phyloP scores from a whole-genome alignment of 2,329 filamentous ascomycete species.

The Cercospora zeae-maydis region DNA sequence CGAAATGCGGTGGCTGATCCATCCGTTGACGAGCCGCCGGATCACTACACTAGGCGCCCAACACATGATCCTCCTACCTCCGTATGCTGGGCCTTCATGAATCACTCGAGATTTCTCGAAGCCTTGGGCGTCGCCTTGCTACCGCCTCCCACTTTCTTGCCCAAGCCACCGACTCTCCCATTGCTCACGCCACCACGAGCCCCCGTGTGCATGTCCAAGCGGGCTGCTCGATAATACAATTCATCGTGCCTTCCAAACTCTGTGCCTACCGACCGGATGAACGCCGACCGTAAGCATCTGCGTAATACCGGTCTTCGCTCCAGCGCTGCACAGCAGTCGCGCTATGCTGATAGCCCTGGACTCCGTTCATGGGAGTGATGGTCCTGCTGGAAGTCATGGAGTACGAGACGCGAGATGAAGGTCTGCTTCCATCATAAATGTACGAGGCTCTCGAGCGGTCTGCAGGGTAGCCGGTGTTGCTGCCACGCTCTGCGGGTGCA shows the following conservation, averaged over 20 bases:
- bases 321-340: neutral
- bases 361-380: neutral
- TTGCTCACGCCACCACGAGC: neutral
- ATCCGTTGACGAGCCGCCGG: neutral
- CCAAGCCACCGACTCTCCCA: neutral
- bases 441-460: neutral
- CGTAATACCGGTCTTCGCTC: neutral
- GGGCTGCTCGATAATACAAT: neutral
- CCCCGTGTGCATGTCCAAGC: neutral
- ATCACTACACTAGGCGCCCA: neutral
- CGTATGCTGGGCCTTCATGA: neutral
- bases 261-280: neutral
- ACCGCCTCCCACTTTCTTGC: neutral
- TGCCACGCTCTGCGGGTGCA: neutral
- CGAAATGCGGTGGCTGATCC: constrained; percentile 1
- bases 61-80: neutral
- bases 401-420: neutral
- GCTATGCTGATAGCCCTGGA: neutral
- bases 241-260: neutral
- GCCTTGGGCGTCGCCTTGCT: neutral
- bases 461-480: neutral
- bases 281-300: neutral
- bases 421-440: neutral
- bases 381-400: neutral
- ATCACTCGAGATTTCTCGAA: neutral